phyloP scores from a whole-genome alignment of 371 early-diverging fungal genomes.

The Mortierella sp. region DNA sequence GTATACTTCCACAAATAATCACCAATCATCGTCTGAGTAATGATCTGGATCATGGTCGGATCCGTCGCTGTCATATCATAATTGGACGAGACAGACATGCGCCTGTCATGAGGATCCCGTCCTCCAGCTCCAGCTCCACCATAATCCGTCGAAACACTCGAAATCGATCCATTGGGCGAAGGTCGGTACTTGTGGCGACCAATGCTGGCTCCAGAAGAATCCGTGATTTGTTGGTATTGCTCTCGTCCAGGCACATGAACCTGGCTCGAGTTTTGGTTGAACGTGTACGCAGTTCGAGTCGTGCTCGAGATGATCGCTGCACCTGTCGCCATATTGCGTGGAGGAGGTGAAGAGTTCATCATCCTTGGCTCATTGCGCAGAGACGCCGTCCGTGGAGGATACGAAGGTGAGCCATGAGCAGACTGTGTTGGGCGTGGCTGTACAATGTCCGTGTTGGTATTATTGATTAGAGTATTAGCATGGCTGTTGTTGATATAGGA shows the following conservation, averaged over 20 bases:
- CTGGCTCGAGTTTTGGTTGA: conserved; percentile 39
- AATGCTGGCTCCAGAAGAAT: conserved; percentile 37
- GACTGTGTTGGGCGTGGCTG: conserved; percentile 2
- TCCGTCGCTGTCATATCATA: conserved; percentile 45
- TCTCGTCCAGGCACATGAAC: conserved; percentile 40
- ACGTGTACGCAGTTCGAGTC: conserved; percentile 38
- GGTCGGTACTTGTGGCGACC: conserved; percentile 31
- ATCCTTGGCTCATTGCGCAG: conserved; percentile 19
- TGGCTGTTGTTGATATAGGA: no score
- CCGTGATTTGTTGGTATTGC: conserved; percentile 34
- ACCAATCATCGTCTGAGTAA: conserved; percentile 80
- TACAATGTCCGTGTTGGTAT: background rate
- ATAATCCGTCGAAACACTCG: conserved; percentile 15
- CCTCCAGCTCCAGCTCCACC: background rate
- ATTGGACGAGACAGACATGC: conserved; percentile 10
- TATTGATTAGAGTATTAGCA: conserved; percentile 1
- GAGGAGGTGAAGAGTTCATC: conserved; percentile 30
- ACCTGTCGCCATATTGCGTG: conserved; percentile 16
- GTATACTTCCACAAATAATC: conserved; percentile 76
- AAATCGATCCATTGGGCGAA: conserved; percentile 25
- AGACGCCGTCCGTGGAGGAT: conserved; percentile 22
- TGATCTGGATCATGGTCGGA: conserved; percentile 68
- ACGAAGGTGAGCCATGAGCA: conserved; percentile 1
- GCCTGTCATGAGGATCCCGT: background rate
- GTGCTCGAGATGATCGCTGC: conserved; percentile 39